Conservation (phyloP, 2,329 filamentous ascomycete species). For the Cercospora citrullina region DNA sequence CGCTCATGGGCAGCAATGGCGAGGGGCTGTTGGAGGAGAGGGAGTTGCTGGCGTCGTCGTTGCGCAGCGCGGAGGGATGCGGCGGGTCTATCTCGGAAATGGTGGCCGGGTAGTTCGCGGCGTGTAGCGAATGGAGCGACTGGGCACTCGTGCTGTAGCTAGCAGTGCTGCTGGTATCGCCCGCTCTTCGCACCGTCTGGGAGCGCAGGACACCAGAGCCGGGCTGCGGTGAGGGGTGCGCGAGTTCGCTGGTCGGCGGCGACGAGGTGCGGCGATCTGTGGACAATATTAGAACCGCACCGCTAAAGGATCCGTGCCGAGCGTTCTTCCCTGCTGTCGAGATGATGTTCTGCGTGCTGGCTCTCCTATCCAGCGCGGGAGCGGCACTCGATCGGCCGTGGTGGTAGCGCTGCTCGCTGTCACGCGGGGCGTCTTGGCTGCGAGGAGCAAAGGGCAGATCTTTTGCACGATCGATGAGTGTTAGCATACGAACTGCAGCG, state of each 20-base stretch:
- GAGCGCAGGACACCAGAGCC: constrained; percentile 29
- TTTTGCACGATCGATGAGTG: not conserved
- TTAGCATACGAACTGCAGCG: constrained; percentile 4
- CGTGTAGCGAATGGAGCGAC: not conserved
- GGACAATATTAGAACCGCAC: constrained; percentile 10
- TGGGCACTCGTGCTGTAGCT: constrained; percentile 4
- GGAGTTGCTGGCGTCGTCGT: constrained; percentile 18
- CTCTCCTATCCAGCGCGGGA: not conserved
- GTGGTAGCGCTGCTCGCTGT: constrained; percentile 8
- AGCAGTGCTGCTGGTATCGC: constrained; percentile 11
- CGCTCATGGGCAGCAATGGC: constrained; percentile 35
- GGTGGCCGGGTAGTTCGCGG: not conserved
- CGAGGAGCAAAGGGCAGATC: constrained; percentile 9
- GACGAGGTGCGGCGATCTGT: constrained; percentile 11
- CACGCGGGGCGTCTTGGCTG: constrained; percentile 8
- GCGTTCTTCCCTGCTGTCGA: constrained; percentile 8
- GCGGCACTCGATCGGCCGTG: constrained; percentile 2
- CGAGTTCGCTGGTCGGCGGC: not conserved
- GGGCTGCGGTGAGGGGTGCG: constrained; percentile 16
- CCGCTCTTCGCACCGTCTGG: constrained; percentile 31
- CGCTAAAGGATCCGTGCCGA: constrained; percentile 11
- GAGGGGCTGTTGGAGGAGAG: constrained; percentile 20
- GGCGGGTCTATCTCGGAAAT: constrained; percentile 21
- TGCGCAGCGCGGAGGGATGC: constrained; percentile 15
- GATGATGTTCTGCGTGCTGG: constrained; percentile 9